These are phyloP conservation scores for Phytopythium boreale DNA, from an alignment of 352 stramenopile species.

Conservation along the genomic window DNA sequence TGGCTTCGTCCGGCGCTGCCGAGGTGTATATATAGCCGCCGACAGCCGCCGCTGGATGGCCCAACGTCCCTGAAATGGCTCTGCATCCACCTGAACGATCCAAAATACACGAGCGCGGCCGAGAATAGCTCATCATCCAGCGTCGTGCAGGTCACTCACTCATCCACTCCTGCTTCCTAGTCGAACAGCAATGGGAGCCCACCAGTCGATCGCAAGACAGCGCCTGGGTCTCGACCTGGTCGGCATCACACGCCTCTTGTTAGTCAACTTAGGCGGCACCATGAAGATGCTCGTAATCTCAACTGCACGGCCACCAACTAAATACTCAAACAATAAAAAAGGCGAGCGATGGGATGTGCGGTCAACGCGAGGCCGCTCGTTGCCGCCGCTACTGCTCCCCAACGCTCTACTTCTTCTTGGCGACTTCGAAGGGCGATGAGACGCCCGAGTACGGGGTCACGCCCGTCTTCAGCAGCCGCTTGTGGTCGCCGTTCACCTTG, in stretches of 20 bases:
- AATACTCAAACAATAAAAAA: background rate
- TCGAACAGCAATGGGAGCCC: background rate
- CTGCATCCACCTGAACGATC: background rate
- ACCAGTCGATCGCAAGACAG: background rate
- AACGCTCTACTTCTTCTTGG: constrained; percentile 3
- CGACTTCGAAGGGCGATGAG: constrained; percentile 56
- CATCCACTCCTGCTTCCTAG: background rate
- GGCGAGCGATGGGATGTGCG: background rate
- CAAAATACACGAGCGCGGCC: background rate
- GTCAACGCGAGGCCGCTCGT: background rate
- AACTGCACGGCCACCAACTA: background rate
- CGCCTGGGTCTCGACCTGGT: background rate
- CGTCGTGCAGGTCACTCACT: background rate
- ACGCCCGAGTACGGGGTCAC: constrained; percentile 52
- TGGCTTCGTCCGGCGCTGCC: background rate
- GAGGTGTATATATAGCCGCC: background rate
- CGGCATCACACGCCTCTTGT: background rate
- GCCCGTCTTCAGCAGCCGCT: constrained; percentile 52
- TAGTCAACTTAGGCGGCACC: background rate
- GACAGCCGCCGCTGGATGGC: background rate
- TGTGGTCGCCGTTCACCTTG: constrained; percentile 79
- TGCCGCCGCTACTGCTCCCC: background rate
- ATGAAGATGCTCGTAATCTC: background rate
- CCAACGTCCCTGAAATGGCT: background rate
- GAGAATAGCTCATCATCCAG: background rate